phyloP scores from a whole-genome alignment of 768 basidiomycete genomes.

The Tulasnella sp. region DNA sequence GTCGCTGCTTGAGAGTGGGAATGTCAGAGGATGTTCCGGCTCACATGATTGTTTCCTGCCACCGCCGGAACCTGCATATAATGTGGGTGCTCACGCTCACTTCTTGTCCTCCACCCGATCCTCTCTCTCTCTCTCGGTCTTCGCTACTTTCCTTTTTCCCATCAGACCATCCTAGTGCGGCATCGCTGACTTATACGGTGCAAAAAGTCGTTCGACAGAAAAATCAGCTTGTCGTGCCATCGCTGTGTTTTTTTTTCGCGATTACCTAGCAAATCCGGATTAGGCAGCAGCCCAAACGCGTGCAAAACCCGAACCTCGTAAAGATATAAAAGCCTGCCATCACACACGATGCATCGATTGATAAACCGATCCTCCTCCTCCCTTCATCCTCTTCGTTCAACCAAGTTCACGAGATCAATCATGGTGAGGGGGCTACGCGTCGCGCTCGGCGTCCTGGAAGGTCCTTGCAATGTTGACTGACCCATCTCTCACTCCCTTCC shows the following conservation, averaged over 20 bases:
- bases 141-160: not conserved
- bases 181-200: not conserved
- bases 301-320: conserved; percentile 1
- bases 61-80: not conserved
- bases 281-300: conserved; percentile 1
- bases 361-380: conserved; percentile 8
- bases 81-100: not conserved
- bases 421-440: conserved; percentile 21
- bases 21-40: conserved; percentile 9
- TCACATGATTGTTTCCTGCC: conserved; percentile 16
- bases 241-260: conserved; percentile 6
- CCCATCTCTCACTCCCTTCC: not conserved
- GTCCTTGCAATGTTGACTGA: conserved; percentile 8
- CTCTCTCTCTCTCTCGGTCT: not conserved
- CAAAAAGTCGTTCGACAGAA: conserved; percentile 15
- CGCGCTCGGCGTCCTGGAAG: not conserved
- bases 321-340: not conserved
- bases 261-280: not conserved
- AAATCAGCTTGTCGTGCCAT: not conserved
- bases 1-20: not conserved
- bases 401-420: conserved; percentile 21
- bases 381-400: conserved; percentile 17
- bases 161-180: not conserved
- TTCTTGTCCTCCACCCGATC: too few relatives aligned
- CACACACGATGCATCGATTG: conserved; percentile 1